phyloP scores from a whole-genome alignment of 2,329 filamentous ascomycete genomes.

The Aschersonia sp. region DNA sequence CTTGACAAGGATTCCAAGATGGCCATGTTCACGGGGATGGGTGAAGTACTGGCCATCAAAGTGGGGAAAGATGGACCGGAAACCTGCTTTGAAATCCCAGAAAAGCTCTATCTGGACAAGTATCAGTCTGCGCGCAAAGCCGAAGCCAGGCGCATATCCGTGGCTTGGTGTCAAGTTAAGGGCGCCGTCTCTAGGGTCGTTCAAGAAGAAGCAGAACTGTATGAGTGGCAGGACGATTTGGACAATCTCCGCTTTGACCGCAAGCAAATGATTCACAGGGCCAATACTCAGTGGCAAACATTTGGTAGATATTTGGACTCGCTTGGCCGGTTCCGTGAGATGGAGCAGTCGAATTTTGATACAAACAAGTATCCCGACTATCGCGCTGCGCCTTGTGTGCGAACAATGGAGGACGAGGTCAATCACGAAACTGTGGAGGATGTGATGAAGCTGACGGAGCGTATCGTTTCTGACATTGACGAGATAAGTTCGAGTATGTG shows the following conservation, averaged over 20 bases:
- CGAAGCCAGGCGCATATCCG: constrained; percentile 30
- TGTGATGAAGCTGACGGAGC: constrained; percentile 17
- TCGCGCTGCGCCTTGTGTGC: constrained; percentile 21
- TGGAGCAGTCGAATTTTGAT: constrained; percentile 23
- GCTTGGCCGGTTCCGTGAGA: constrained; percentile 19
- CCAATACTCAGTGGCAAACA: constrained; percentile 15
- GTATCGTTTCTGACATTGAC: constrained; percentile 16
- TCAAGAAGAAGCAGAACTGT: constrained; percentile 11
- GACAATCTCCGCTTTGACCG: constrained; percentile 13
- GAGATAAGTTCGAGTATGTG: too few species aligned
- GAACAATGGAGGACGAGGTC: constrained; percentile 17
- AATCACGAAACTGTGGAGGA: constrained; percentile 16
- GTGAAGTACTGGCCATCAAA: constrained; percentile 35
- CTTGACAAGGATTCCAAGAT: constrained; percentile 18
- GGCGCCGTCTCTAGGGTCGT: constrained; percentile 10
- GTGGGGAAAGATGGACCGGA: constrained; percentile 26
- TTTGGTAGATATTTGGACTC: constrained; percentile 21
- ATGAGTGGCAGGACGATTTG: constrained; percentile 14
- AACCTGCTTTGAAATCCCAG: constrained; percentile 33
- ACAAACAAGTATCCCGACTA: constrained; percentile 23
- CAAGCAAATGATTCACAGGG: constrained; percentile 15
- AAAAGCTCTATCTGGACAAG: constrained; percentile 37
- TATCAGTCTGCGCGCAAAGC: constrained; percentile 31
- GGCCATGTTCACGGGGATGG: constrained; percentile 28
- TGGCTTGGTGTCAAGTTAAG: constrained; percentile 18